A percentile compares a stretch with the other conserved stretches of the same genome.
Evolutionary conservation across 2,329 filamentous ascomycete species (phyloP).

Genomic region (Ambrosiella beaveri): DNA sequence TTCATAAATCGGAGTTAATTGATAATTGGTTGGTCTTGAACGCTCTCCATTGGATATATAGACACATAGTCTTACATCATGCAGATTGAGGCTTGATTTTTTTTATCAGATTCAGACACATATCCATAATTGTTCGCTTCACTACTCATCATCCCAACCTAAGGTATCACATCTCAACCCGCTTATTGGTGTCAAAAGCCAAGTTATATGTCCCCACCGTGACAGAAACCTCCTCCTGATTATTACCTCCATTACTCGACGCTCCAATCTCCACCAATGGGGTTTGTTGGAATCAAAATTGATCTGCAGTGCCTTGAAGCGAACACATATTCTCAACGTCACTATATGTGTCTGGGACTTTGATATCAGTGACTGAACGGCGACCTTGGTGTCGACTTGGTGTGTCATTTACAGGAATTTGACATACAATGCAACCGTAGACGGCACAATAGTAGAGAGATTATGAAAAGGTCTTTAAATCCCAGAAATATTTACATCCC

Average conservation of each 20-base stretch:
- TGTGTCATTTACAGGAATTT: background rate
- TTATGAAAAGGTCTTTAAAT: background rate
- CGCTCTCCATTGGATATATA: too few relatives aligned
- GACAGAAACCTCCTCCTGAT: background rate
- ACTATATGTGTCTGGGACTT: too few relatives aligned
- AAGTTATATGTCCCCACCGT: background rate
- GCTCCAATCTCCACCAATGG: background rate
- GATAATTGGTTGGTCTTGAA: too few relatives aligned
- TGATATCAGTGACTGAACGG: background rate
- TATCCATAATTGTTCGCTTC: too few relatives aligned
- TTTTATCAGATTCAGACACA: too few relatives aligned
- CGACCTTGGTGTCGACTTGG: background rate
- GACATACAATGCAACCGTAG: background rate
- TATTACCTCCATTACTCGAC: background rate
- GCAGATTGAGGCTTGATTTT: too few relatives aligned
- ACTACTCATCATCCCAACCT: too few relatives aligned
- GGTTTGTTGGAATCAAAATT: background rate
- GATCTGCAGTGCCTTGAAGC: background rate
- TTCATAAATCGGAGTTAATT: background rate
- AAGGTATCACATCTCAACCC: too few relatives aligned
- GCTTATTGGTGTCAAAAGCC: background rate
- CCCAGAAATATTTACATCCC: background rate
- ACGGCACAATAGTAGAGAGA: background rate
- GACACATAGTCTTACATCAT: too few relatives aligned
- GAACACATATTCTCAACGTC: background rate